These are phyloP conservation scores for Tulasnella calospora DNA, from an alignment of 768 basidiomycete species.

Conservation along the genomic window DNA sequence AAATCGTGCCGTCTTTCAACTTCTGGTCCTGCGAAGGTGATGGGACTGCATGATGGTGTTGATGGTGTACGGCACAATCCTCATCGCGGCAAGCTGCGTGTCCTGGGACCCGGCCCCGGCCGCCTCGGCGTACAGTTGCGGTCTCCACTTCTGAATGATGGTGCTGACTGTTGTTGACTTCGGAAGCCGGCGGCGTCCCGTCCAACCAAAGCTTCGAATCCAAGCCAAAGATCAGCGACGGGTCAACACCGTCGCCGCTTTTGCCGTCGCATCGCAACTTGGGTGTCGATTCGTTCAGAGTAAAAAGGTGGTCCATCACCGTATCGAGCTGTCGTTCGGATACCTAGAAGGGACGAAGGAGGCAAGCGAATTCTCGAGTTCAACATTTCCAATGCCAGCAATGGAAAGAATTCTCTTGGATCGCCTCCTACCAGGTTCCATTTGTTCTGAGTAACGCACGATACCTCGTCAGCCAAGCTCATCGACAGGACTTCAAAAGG, in stretches of 20 bases:
- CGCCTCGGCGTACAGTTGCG: constrained; percentile 54
- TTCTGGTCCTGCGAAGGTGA: not conserved
- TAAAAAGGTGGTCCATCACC: constrained; percentile 81
- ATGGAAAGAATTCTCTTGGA: not conserved
- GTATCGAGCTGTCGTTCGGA: constrained; percentile 72
- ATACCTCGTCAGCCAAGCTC: not conserved
- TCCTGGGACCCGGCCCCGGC: constrained; percentile 17
- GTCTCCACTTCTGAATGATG: constrained; percentile 88
- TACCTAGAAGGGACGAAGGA: constrained; percentile 28
- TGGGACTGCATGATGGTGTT: constrained; percentile 31
- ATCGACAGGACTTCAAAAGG: too few relatives aligned
- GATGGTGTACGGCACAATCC: constrained; percentile 15
- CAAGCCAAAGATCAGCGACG: constrained; percentile 79
- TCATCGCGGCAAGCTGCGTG: not conserved
- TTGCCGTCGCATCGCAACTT: constrained; percentile 66
- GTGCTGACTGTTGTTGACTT: constrained; percentile 17
- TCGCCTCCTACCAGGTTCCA: constrained; percentile 63
- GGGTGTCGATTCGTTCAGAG: constrained; percentile 85
- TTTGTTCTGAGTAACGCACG: constrained; percentile 60
- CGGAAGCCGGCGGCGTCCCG: constrained; percentile 30
- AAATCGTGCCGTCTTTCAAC: not conserved
- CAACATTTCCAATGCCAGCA: not conserved
- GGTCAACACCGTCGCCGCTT: constrained; percentile 55
- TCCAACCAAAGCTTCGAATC: constrained; percentile 70
- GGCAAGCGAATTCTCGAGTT: not conserved